phyloP scores from a whole-genome alignment of 371 early-diverging fungal genomes.

The Choanephora cucurbitarum region DNA sequence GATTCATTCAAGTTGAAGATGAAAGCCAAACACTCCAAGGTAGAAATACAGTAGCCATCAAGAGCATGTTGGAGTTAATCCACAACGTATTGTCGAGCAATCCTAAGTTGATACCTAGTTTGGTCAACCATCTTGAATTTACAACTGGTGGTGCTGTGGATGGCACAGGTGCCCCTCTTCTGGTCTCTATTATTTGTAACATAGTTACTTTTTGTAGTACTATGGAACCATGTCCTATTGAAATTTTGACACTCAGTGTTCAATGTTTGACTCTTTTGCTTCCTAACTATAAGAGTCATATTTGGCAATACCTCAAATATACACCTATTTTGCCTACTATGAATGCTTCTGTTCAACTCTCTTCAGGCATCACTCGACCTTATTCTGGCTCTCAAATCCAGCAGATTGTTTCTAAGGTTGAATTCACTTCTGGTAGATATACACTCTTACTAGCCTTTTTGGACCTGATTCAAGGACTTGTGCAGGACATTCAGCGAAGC shows the following conservation, averaged over 20 bases:
- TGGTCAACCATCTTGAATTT: constrained; percentile 38
- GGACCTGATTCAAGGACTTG: constrained; percentile 42
- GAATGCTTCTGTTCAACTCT: constrained; percentile 11
- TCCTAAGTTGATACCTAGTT: constrained; percentile 18
- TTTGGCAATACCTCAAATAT: constrained; percentile 37
- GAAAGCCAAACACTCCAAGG: constrained; percentile 20
- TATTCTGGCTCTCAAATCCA: constrained; percentile 31
- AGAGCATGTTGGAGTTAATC: constrained; percentile 33
- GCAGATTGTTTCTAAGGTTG: constrained; percentile 35
- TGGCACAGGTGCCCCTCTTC: constrained; percentile 9
- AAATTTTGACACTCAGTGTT: constrained; percentile 28
- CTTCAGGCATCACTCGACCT: constrained; percentile 5
- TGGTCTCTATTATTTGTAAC: constrained; percentile 34
- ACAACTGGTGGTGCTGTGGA: not conserved
- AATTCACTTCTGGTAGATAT: constrained; percentile 37
- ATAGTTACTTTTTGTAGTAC: constrained; percentile 24
- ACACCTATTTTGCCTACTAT: constrained; percentile 40
- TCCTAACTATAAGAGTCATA: constrained; percentile 29
- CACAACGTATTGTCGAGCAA: constrained; percentile 23
- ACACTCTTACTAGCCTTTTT: constrained; percentile 38
- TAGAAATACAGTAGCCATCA: constrained; percentile 21
- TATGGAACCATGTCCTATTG: constrained; percentile 17
- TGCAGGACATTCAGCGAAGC: constrained; percentile 38
- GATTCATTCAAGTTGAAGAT: constrained; percentile 22
- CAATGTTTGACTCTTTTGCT: constrained; percentile 38